Base-by-base conservation (phyloP, 169 alveolate species). In the Cryptosporidium felis region DNA sequence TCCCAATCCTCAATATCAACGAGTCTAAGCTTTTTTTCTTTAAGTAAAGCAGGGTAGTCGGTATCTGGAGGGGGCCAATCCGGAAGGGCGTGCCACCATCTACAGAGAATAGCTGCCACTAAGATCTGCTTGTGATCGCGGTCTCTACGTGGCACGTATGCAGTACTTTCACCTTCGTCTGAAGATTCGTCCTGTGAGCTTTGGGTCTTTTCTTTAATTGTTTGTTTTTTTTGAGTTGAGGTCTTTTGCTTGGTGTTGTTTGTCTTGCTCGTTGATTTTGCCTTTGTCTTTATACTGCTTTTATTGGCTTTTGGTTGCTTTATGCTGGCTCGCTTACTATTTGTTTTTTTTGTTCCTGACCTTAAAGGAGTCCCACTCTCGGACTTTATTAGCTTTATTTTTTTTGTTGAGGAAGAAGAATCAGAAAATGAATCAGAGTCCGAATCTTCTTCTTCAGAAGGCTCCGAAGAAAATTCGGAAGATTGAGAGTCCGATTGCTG, bases 61-160 rank as follows among this genome's bases (percentile, higher is more conserved):
- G 89, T 94, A 79, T 95, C 89, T 28, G 92, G 93, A 21, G 96
- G 96, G 5, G 98, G 98, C 98, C 98, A 96, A 9, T 94, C 96
- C 4, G 98, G 98, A 18, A 95, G 92, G 16, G 93, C 97, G 80
- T 95, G 96, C 97, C 97, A 94, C 97, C 97, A 95, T 36, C 98
- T 88, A 58, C 45, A 81, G 53, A 89, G 34, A 36, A 74, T 38
- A 56, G 85, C 85, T 16, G 85, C 66, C 10, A 74, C 85, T 74
- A 74, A 16, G 8, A 74, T 74, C 41, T 74, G 85, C 28, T 74
- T 74, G 38, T 56, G 85, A 30, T 74, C 85, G 8, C 85, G 63
- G 23, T 74, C 85, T 36, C 85, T 74, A 1, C 85, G 49, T 12
- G 85, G 85, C 18, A 74, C 85, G 41, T 74, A 74, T 8, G 85